Percentiles rank a stretch among this genome's conserved stretches.
Conservation (phyloP, 2,329 filamentous ascomycete genomes). For the Paraphoma chrysanthemicola region DNA sequence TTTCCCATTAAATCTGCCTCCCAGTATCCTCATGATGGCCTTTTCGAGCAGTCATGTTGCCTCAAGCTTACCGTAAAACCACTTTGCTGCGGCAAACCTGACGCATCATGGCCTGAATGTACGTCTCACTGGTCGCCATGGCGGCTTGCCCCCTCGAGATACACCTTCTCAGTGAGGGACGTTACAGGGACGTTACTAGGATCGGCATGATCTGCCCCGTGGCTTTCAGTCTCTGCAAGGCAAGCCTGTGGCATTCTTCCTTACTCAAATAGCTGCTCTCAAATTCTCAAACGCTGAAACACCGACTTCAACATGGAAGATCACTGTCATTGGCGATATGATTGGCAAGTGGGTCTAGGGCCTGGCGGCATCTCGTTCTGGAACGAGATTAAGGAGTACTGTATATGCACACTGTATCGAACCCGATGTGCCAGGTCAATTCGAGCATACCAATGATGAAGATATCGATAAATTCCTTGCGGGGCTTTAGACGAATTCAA, state of each 20-base stretch:
- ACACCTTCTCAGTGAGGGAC: neutral
- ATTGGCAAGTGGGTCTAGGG: neutral
- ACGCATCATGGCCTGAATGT: no score
- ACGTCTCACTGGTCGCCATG: neutral
- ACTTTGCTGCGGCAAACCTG: no score
- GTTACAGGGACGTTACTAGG: neutral
- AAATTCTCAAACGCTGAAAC: neutral
- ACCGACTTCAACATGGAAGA: neutral
- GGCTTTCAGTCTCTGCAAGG: neutral
- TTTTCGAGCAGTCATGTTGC: no score
- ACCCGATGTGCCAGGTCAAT: neutral
- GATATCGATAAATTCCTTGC: neutral
- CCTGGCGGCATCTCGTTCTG: neutral
- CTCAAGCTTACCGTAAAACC: no score
- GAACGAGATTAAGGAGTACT: neutral
- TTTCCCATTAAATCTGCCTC: no score
- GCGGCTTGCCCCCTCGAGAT: neutral
- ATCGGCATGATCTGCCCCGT: neutral
- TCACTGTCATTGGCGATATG: neutral
- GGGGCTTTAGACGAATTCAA: no score
- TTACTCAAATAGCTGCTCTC: neutral
- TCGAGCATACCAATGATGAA: neutral
- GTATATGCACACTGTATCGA: neutral
- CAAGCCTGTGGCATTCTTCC: neutral
- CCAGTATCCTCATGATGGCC: no score